Base-by-base conservation (phyloP, 2,329 filamentous ascomycete species). In the Cryphonectria naterciae region DNA sequence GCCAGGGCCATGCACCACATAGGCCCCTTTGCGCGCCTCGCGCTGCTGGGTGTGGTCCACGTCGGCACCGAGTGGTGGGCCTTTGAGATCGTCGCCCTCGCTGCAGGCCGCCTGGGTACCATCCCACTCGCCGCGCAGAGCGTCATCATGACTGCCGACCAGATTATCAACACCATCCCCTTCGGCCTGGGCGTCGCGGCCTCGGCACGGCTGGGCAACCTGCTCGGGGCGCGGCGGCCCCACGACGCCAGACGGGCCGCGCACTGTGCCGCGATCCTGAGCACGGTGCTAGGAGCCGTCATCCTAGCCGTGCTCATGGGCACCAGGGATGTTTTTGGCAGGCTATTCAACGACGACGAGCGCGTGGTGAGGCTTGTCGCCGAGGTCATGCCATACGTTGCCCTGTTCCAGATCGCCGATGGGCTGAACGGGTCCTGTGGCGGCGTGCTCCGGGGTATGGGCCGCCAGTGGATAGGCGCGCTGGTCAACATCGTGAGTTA, bases 61-160 rank as follows among this genome's bases (percentile, higher is more conserved):
- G 92, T 97, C 6, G 94, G 93, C 4, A 96, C 93, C 0, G 94
- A 97, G 80, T 97, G 93, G 94, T 97, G 94, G 94, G 94, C 94
- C 0, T 97, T 97, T 76, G 94, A 97, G 80, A 95, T 97, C 74
- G 93, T 97, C 1, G 93, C 93, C 1, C 86, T 97, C 0, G 93
- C 92, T 1, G 93, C 94, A 6, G 94, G 94, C 1, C 87, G 91
- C 49, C 86, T 97, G 0, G 94, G 94, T 4, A 95, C 92, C 0
- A 87, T 94, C 46, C 87, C 93, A 0, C 85, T 97, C 0, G 94
- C 94, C 0, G 92, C 94, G 0, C 94, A 97, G 80, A 92, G 89
- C 64, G 93, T 97, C 32, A 94, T 97, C 78, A 97, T 97, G 93
- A 97, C 93, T 0, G 89, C 92, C 0, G 93, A 97, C 78, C 93